Base-by-base conservation (phyloP, 176 grass and related monocot genomes). In the Bolboschoenus planiculmis region DNA sequence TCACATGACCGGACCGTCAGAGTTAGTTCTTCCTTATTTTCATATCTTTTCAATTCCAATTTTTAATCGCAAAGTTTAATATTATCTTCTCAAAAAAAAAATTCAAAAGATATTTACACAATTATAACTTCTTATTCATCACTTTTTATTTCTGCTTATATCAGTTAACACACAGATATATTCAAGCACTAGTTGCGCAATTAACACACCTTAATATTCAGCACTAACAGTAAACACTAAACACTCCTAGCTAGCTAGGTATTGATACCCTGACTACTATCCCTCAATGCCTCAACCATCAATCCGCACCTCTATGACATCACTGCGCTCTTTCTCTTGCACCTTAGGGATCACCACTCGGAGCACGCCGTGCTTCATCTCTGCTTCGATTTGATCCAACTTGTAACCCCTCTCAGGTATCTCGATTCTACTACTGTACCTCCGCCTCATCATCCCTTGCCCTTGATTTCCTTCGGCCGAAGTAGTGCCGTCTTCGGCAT, bases 311-410 rank as follows among this genome's bases (percentile, higher is more conserved):
- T 78, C 66, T 56, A 75, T 39, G 3, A 89, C 83, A 46, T 78
- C 78, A 34, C 63, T 31, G 44, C 56, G 29, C 24, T 84, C 82
- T 40, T 83, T 66, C 20, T 39, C 56, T 50, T 81, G 51, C n/a
- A 31, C 67, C 83, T 89, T 85, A 33, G 87, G 87, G 39, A 85
- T 61, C 56, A 83, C 78, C 61, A 85, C 56, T n/a, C 31, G 66
- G 2, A 89, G 78, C 64, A 89, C 23, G 29, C 87, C 87, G 13
- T 89, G 80, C 87, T 67, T 85, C 83, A 89, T 85, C 78, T 85
- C 83, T 31, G 83, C 87, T 51, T 54, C 74, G 26, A 85, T 82
- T 57, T 61, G 61, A 27, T 83, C 83, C 65, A 85, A 16, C 14
- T 85, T 85, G 78, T 89, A 89, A 59, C 44, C 55, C n/a, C 62